Evolutionary conservation across 805 yeast genomes (phyloP), one percentile per base, ranked within the genome.

Genomic region (Pichia sporocuriosa): DNA sequence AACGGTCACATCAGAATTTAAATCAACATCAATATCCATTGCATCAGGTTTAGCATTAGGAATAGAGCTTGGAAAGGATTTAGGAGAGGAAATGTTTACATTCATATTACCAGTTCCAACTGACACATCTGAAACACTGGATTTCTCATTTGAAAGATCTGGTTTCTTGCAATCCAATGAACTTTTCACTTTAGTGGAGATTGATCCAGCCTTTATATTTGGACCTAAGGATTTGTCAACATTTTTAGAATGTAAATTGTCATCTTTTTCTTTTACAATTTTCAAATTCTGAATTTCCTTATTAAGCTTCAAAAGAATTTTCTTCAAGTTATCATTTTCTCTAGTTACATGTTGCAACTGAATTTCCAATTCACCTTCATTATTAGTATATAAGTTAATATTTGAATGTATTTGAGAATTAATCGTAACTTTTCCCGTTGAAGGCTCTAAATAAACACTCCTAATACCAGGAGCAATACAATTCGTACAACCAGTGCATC

Each of bases 311-410:
- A 55, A 56, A 7, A 69, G 55, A 4, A 69, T 66, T 35, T 62
- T 66, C 46, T 68, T 67, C 44, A 69, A 53, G 45, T 68, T 69
- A 39, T 62, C 67, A 48, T 69, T 69, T 51, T 69, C 74, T 40
- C 64, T 62, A 3, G 68, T 59, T 6, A 69, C 71, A 32, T 55
- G 57, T 38, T 66, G 69, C n/a, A 69, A 46, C 49, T 69, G 72
- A 34, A 49, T 45, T 34, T 63, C 62, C 37, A 69, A 40, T 37
- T 62, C 67, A 15, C 44, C 37, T 35, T 52, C 54, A 42, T 55
- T 56, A 39, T 61, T 57, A 9, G 65, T 56, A 29, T 51, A 47
- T 12, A 63, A 47, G 40, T 63, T 56, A 31, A 62, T 59, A 49
- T 62, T 61, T 9, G 67, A 61, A 43, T 63, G 67, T 23, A 63